A percentile compares a stretch with the other conserved stretches of the same genome.
These are phyloP conservation scores for Talaromyces verruculosus DNA, from an alignment of 2,329 filamentous ascomycete genomes.

Conservation along the genomic window DNA sequence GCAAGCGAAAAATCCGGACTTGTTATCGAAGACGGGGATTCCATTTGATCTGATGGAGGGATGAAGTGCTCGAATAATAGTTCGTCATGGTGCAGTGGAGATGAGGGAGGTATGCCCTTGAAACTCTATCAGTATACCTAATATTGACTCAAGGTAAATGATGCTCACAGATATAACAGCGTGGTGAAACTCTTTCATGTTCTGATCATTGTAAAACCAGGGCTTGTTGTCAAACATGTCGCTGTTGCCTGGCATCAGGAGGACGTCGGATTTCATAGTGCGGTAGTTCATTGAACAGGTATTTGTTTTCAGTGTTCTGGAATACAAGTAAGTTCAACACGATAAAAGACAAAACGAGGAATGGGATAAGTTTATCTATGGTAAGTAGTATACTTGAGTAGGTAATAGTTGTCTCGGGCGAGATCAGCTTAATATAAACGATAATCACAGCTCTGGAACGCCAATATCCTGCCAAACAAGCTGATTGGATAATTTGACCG, in stretches of 20 bases:
- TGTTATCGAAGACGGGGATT: slow-evolving; percentile 4
- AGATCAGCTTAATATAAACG: slow-evolving; percentile 18
- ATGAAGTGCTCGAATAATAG: slow-evolving; percentile 19
- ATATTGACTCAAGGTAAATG: background rate
- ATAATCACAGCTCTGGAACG: background rate
- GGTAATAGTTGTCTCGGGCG: background rate
- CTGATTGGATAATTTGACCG: slow-evolving; percentile 2
- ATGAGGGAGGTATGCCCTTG: slow-evolving; percentile 1
- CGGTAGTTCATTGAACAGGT: slow-evolving; percentile 8
- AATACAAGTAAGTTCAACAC: background rate
- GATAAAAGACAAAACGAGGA: background rate
- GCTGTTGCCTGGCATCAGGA: slow-evolving; percentile 16
- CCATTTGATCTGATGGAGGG: slow-evolving; percentile 10
- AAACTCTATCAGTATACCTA: background rate
- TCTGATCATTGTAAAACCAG: slow-evolving; percentile 16
- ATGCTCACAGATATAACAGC: slow-evolving; percentile 1
- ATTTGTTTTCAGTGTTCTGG: background rate
- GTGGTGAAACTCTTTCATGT: slow-evolving; percentile 8
- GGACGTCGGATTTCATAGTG: slow-evolving; percentile 14
- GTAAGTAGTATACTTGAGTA: background rate
- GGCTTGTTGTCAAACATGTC: slow-evolving; percentile 3
- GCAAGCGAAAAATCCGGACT: slow-evolving; percentile 10
- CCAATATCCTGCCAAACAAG: background rate
- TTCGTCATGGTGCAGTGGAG: slow-evolving; percentile 4
- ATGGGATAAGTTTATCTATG: background rate